Evolutionary conservation across 2,329 filamentous ascomycete genomes (phyloP), one percentile per base, ranked within the genome.

Genomic region (Helminthosporium solani): DNA sequence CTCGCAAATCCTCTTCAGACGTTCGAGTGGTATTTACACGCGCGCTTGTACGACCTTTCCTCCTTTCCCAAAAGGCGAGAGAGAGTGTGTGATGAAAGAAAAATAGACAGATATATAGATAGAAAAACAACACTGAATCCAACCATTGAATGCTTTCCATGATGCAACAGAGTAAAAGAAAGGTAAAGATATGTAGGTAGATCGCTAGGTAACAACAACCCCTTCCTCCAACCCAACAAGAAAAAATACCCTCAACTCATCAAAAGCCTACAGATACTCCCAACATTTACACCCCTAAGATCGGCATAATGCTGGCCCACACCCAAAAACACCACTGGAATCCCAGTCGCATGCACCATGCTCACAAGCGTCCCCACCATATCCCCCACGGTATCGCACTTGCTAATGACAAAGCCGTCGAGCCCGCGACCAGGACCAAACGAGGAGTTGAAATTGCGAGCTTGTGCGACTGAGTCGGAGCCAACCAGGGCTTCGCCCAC

Each of bases 381-480:
- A 73, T 96, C 92, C n/a, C 94, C 95, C 30, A 99, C 95, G 0
- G 94, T 99, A 74, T 99, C 94, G 70, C 94, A 97, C 73, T 99
- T 99, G 50, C 87, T 92, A 60, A 99, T 96, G 67, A 99, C 96
- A 72, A 99, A 99, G 5, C 94, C 94, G 72, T 99, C 95, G 30
- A 99, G 79, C 21, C 82, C 82, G 46, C 92, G 79, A 12, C 84
- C 85, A 4, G 82, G 78, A 25, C 94, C 95, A 73, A 99, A 97
- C 2, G 89, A 88, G 30, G 86, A 84, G 66, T 96, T 96, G 76
- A 99, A 99, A 74, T 96, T 96, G 61, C 91, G 82, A 3, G 95
- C 94, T 73, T 99, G 94, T 38, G 90, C 90, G 18, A 99, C 94
- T 3, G 87, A 90, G 71, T 99, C 95, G 3, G 90, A 96, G 47